phyloP scores from a whole-genome alignment of 140 eudicot species.

The Oenanthe javanica region DNA sequence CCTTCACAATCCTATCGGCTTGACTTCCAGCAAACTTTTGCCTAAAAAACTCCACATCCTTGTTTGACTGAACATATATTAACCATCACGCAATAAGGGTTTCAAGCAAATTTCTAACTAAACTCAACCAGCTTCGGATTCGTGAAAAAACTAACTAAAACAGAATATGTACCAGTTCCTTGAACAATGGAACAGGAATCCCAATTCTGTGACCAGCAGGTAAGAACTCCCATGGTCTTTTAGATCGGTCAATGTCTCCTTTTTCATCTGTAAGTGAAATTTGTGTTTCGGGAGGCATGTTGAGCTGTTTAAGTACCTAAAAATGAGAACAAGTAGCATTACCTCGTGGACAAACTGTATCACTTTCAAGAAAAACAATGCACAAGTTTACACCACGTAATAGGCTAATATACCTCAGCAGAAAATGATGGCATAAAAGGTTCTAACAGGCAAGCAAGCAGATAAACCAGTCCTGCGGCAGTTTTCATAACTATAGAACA shows the following conservation, averaged over 20 bases:
- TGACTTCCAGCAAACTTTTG: constrained; percentile 96
- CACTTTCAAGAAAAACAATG: background rate
- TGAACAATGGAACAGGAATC: constrained; percentile 78
- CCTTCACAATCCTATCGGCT: constrained; percentile 85
- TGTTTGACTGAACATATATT: constrained; percentile 58
- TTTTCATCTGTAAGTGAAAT: constrained; percentile 67
- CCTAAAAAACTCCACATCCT: constrained; percentile 64
- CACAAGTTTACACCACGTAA: background rate
- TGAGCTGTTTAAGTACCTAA: constrained; percentile 91
- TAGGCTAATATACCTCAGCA: constrained; percentile 43
- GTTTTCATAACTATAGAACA: constrained; percentile 93
- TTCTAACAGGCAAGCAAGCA: constrained; percentile 82
- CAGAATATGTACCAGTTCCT: constrained; percentile 56
- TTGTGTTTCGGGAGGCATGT: constrained; percentile 38
- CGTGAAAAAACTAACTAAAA: background rate
- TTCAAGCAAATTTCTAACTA: background rate
- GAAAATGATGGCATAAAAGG: constrained; percentile 95
- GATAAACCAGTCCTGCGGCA: constrained; percentile 78
- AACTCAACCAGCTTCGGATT: background rate
- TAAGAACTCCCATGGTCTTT: constrained; percentile 74
- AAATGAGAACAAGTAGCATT: background rate
- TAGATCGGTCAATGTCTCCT: constrained; percentile 59
- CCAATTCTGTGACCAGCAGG: constrained; percentile 84
- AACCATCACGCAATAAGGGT: background rate
- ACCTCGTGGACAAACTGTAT: constrained; percentile 1